phyloP scores from a whole-genome alignment of 31 red algal genomes.

The Odonthalia washingtoniensis region DNA sequence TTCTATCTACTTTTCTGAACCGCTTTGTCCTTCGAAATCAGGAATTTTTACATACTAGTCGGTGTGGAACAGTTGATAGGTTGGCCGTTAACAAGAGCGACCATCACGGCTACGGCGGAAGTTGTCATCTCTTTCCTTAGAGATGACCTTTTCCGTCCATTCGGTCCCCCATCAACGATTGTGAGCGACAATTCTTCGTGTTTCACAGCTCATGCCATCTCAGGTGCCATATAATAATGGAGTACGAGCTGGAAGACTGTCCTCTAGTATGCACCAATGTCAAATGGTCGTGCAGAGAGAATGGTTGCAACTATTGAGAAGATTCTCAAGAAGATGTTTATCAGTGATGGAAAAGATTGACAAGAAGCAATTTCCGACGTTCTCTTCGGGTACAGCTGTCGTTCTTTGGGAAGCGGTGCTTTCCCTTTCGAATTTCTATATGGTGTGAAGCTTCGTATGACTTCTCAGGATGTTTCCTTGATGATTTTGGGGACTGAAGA shows the following conservation, averaged over 20 bases:
- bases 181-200: not conserved
- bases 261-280: conserved; percentile 20
- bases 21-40: not conserved
- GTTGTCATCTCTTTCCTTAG: conserved; percentile 10
- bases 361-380: too few relatives aligned
- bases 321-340: conserved; percentile 4
- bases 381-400: too few relatives aligned
- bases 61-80: too few relatives aligned
- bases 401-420: too few relatives aligned
- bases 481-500: too few relatives aligned
- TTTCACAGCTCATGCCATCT: not conserved
- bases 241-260: not conserved
- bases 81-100: conserved; percentile 8
- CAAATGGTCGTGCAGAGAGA: conserved; percentile 27
- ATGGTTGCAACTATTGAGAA: conserved; percentile 29
- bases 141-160: conserved; percentile 27
- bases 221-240: not conserved
- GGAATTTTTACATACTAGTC: not conserved
- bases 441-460: too few relatives aligned
- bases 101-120: not conserved
- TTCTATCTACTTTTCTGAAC: not conserved
- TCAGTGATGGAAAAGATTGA: not conserved
- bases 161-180: not conserved
- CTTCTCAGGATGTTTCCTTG: too few relatives aligned
- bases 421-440: too few relatives aligned